Conservation (phyloP, 768 basidiomycete genomes). For the Auriculariales sp. region DNA sequence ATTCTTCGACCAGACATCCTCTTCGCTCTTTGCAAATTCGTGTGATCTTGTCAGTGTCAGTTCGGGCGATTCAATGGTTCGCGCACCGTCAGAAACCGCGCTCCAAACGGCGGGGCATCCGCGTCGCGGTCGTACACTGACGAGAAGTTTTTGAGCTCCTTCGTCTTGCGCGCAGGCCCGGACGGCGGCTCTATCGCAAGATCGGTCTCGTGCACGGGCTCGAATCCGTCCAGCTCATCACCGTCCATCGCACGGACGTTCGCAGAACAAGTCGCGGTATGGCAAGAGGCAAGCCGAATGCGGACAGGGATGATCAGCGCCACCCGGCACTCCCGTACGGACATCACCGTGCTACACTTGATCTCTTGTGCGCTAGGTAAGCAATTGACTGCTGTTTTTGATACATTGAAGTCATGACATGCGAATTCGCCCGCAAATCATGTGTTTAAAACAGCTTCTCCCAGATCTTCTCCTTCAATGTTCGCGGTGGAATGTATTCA, state of each 20-base stretch:
- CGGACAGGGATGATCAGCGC: too few species aligned
- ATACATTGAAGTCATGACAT: background rate
- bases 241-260: too few species aligned
- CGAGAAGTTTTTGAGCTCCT: slow-evolving; percentile 37
- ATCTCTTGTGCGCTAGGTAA: too few species aligned
- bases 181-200: background rate
- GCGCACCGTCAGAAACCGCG: slow-evolving; percentile 28
- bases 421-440: background rate
- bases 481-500: slow-evolving; percentile 34
- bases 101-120: slow-evolving; percentile 55
- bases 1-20: slow-evolving; percentile 48
- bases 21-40: slow-evolving; percentile 1
- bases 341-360: too few species aligned
- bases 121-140: slow-evolving; percentile 48
- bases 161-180: too few species aligned
- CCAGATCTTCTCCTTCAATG: slow-evolving; percentile 35
- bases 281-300: background rate
- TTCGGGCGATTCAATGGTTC: background rate
- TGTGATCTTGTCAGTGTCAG: background rate
- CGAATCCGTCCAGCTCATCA: background rate
- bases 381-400: background rate
- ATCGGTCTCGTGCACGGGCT: background rate
- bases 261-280: too few species aligned
- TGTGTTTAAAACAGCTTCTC: slow-evolving; percentile 32
- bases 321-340: too few species aligned